phyloP scores from a whole-genome alignment of 305 asterid species.

The Fraxinus sp. region DNA sequence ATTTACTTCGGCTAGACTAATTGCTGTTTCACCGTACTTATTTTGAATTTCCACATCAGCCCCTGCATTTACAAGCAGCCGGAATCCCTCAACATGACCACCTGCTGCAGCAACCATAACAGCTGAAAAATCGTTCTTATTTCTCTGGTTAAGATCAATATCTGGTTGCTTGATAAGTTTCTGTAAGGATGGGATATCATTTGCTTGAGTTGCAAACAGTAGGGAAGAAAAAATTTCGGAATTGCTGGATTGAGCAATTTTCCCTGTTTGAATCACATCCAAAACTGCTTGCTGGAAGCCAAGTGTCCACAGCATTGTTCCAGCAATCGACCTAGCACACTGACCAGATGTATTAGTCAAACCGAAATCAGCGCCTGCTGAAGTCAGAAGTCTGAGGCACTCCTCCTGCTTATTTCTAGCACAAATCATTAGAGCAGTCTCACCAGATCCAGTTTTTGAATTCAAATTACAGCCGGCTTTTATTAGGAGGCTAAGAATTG shows the following conservation, averaged over 20 bases:
- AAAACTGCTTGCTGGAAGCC: slow-evolving; percentile 50
- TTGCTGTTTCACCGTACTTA: slow-evolving; percentile 55
- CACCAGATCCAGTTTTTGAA: slow-evolving; percentile 54
- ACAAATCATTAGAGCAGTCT: slow-evolving; percentile 62
- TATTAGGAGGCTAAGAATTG: slow-evolving; percentile 45
- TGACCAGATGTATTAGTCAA: slow-evolving; percentile 30
- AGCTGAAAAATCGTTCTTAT: slow-evolving; percentile 56
- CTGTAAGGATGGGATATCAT: slow-evolving; percentile 48
- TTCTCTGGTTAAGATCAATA: slow-evolving; percentile 50
- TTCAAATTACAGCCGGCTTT: slow-evolving; percentile 47
- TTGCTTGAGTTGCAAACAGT: slow-evolving; percentile 47
- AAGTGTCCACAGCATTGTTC: slow-evolving; percentile 39
- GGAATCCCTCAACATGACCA: slow-evolving; percentile 55
- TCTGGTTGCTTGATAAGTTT: slow-evolving; percentile 41
- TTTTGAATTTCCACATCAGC: slow-evolving; percentile 45
- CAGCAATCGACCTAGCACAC: slow-evolving; percentile 45
- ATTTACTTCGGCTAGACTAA: slow-evolving; percentile 46
- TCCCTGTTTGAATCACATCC: slow-evolving; percentile 50
- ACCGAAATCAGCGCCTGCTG: slow-evolving; percentile 71
- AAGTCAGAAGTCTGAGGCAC: slow-evolving; percentile 53
- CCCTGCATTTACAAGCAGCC: slow-evolving; percentile 52
- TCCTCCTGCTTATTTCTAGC: slow-evolving; percentile 47
- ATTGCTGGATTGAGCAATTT: slow-evolving; percentile 43
- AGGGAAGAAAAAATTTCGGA: slow-evolving; percentile 45
- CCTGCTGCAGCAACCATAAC: slow-evolving; percentile 58